These are phyloP conservation scores for Yarrowia galli DNA, from an alignment of 1,139 yeast species.

Conservation along the genomic window DNA sequence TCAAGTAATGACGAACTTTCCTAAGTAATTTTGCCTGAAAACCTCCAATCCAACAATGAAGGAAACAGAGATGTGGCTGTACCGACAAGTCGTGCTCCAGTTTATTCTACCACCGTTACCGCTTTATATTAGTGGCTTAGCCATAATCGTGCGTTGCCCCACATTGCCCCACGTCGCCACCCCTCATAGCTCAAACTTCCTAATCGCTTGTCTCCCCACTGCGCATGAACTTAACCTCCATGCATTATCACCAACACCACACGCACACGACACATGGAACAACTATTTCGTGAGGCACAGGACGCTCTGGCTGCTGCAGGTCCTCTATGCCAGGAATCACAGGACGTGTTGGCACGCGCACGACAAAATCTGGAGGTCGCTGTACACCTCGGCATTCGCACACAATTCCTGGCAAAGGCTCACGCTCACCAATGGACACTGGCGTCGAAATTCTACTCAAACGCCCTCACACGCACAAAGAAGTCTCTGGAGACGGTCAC, in stretches of 20 bases:
- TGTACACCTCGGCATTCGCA: slow-evolving; percentile 22
- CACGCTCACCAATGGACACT: slow-evolving; percentile 25
- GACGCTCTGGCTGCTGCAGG: slow-evolving; percentile 31
- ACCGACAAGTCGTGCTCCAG: no score
- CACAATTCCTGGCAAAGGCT: slow-evolving; percentile 23
- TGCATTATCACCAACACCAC: slow-evolving; percentile 34
- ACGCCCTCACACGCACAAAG: slow-evolving; percentile 27
- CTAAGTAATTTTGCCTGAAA: no score
- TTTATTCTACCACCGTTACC: no score
- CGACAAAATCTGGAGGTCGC: slow-evolving; percentile 19
- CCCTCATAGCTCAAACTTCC: no score
- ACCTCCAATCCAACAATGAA: no score
- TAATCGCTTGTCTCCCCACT: background rate
- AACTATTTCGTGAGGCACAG: slow-evolving; percentile 25
- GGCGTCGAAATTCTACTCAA: slow-evolving; percentile 23
- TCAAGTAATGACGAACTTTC: no score
- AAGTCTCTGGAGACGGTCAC: slow-evolving; percentile 30
- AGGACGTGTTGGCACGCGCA: slow-evolving; percentile 15
- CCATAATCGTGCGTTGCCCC: no score
- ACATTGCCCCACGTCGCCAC: no score
- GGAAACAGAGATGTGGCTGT: no score
- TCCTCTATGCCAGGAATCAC: slow-evolving; percentile 20
- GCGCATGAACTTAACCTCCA: slow-evolving; percentile 14
- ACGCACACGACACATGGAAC: slow-evolving; percentile 7
- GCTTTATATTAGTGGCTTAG: no score